Percentiles rank a stretch among this genome's conserved stretches.
These are phyloP conservation scores for Serendipita sp. DNA, from an alignment of 768 basidiomycete species.

Conservation along the genomic window DNA sequence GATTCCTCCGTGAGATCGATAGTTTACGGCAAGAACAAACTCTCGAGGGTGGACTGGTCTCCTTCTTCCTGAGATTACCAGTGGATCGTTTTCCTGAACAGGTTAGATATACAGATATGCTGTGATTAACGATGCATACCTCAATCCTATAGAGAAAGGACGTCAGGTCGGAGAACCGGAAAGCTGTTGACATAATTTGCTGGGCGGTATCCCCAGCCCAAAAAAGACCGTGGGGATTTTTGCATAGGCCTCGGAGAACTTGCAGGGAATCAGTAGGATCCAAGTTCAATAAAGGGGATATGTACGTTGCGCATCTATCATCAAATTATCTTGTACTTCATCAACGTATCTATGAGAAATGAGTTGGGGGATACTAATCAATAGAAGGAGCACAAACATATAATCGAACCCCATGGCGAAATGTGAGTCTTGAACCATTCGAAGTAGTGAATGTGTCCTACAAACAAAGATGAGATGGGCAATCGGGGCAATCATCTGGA, in stretches of 20 bases:
- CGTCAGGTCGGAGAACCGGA: conserved; percentile 54
- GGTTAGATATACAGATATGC: no score
- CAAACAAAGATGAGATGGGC: conserved; percentile 14
- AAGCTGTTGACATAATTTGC: conserved; percentile 59
- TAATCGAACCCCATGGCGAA: not conserved
- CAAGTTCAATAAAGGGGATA: not conserved
- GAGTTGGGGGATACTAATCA: not conserved
- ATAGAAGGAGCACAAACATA: not conserved
- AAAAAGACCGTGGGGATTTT: conserved; percentile 48
- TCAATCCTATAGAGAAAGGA: conserved; percentile 48
- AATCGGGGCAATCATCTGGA: conserved; percentile 20
- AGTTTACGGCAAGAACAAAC: conserved; percentile 34
- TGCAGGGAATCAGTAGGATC: not conserved
- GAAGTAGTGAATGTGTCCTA: conserved; percentile 28
- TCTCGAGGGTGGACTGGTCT: not conserved
- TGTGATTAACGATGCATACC: conserved; percentile 19
- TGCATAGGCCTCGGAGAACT: conserved; percentile 48
- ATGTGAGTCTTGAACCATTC: conserved; percentile 28
- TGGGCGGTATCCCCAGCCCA: conserved; percentile 75
- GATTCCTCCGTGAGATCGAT: conserved; percentile 57
- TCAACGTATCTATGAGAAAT: conserved; percentile 43
- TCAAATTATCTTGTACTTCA: conserved; percentile 55
- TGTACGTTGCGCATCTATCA: conserved; percentile 45
- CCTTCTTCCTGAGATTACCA: not conserved
- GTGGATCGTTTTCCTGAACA: not conserved